Evolutionary conservation across 2,329 filamentous ascomycete genomes (phyloP).

Genomic region (Fusarium pseudoanthophilum): DNA sequence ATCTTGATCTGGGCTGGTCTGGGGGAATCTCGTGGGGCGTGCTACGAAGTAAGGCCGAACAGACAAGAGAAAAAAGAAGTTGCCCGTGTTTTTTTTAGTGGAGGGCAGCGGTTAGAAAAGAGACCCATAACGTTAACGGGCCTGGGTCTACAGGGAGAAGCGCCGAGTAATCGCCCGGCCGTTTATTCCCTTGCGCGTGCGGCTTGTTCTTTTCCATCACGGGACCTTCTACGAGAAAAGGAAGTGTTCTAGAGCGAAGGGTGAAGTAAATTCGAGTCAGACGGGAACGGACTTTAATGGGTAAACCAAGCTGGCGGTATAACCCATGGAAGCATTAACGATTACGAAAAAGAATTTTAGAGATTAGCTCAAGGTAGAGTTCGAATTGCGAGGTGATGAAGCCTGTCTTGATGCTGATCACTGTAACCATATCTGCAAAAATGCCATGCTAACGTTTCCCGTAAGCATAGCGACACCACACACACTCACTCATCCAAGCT

Average conservation of each 20-base stretch:
- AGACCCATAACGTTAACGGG: slow-evolving; percentile 42
- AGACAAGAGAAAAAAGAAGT: background rate
- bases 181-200: slow-evolving; percentile 28
- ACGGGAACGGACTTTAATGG: slow-evolving; percentile 7
- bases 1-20: slow-evolving; percentile 41
- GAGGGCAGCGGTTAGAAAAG: slow-evolving; percentile 29
- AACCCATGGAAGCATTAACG: background rate
- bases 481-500: background rate
- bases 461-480: background rate
- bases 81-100: slow-evolving; percentile 5
- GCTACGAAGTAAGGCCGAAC: slow-evolving; percentile 50
- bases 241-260: slow-evolving; percentile 16
- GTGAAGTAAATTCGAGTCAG: background rate
- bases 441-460: slow-evolving; percentile 4
- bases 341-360: background rate
- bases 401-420: background rate
- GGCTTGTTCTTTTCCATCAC: background rate
- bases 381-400: background rate
- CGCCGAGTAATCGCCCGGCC: slow-evolving; percentile 53
- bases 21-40: slow-evolving; percentile 47
- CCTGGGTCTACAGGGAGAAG: slow-evolving; percentile 41
- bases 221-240: slow-evolving; percentile 1
- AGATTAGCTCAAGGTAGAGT: background rate
- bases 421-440: background rate
- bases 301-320: slow-evolving; percentile 27